A percentile compares a stretch with the other conserved stretches of the same genome.
Evolutionary conservation across 805 yeast genomes (phyloP).

Genomic region (Maudiozyma barnettii): DNA sequence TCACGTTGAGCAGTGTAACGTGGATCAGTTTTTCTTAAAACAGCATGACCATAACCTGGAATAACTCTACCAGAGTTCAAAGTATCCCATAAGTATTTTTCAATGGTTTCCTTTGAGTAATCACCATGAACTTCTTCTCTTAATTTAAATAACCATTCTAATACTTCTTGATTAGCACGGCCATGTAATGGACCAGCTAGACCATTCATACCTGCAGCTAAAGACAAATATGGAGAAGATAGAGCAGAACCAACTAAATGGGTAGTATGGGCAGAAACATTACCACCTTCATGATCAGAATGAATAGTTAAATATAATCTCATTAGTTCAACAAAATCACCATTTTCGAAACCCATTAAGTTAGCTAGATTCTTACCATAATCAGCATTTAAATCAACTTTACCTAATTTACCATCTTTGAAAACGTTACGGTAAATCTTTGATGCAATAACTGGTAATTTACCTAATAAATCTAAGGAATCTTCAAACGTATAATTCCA

Average conservation of each 20-base stretch:
- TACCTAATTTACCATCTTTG: constrained; percentile 64
- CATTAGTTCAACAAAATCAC: constrained; percentile 68
- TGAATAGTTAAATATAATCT: constrained; percentile 75
- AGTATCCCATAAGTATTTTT: constrained; percentile 69
- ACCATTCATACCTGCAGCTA: constrained; percentile 78
- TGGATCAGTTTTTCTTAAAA: constrained; percentile 81
- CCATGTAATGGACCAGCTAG: constrained; percentile 85
- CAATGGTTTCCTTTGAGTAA: constrained; percentile 57
- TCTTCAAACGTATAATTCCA: constrained; percentile 81
- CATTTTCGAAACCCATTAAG: constrained; percentile 48
- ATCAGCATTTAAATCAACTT: constrained; percentile 46
- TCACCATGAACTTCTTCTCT: constrained; percentile 52
- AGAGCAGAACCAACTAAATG: constrained; percentile 79
- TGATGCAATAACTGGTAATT: constrained; percentile 72
- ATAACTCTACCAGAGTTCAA: constrained; percentile 75
- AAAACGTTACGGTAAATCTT: constrained; percentile 76
- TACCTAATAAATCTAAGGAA: constrained; percentile 69
- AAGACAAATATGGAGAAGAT: constrained; percentile 66
- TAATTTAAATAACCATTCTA: constrained; percentile 70
- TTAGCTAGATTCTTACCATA: constrained; percentile 58
- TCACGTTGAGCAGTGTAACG: constrained; percentile 80
- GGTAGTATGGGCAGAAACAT: constrained; percentile 79
- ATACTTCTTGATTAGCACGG: constrained; percentile 80
- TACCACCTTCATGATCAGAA: constrained; percentile 87
- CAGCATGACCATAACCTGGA: constrained; percentile 88